Conservation (phyloP, 805 yeast species). For the Yamadazyma sp. region DNA sequence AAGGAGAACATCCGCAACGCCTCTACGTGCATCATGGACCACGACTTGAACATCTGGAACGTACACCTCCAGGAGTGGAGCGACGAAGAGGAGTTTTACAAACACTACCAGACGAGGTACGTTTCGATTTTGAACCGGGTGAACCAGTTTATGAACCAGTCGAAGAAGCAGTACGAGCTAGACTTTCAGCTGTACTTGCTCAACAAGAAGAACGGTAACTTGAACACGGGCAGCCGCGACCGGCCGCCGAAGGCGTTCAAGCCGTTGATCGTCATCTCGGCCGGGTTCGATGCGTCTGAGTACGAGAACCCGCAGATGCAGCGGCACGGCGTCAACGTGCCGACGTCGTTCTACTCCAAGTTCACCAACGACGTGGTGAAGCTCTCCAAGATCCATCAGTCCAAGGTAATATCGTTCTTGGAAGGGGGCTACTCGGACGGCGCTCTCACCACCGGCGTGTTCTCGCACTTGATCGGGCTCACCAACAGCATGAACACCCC, state of each 20-base stretch:
- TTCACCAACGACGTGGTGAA: slow-evolving; percentile 74
- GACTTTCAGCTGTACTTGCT: slow-evolving; percentile 29
- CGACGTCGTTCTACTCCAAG: slow-evolving; percentile 71
- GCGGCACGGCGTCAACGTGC: slow-evolving; percentile 77
- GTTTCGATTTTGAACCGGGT: slow-evolving; percentile 64
- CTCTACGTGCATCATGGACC: slow-evolving; percentile 75
- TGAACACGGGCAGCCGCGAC: slow-evolving; percentile 23
- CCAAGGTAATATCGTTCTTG: slow-evolving; percentile 64
- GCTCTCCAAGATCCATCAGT: slow-evolving; percentile 61
- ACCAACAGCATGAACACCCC: slow-evolving; percentile 39
- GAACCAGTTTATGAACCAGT: slow-evolving; percentile 55
- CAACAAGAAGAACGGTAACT: slow-evolving; percentile 27
- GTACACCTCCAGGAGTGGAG: slow-evolving; percentile 71
- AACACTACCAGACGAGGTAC: slow-evolving; percentile 60
- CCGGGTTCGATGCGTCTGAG: slow-evolving; percentile 88
- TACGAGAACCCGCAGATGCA: slow-evolving; percentile 83
- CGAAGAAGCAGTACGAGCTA: slow-evolving; percentile 45
- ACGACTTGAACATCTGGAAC: slow-evolving; percentile 79
- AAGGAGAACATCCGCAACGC: slow-evolving; percentile 72
- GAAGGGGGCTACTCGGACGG: slow-evolving; percentile 90
- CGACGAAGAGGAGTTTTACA: slow-evolving; percentile 63
- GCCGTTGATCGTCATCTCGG: slow-evolving; percentile 67
- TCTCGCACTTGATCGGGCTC: slow-evolving; percentile 74
- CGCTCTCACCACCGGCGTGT: slow-evolving; percentile 75
- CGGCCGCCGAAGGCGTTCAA: slow-evolving; percentile 38